Evolutionary conservation across 352 stramenopile genomes (phyloP).

Genomic region (Blastocystis sp.): DNA sequence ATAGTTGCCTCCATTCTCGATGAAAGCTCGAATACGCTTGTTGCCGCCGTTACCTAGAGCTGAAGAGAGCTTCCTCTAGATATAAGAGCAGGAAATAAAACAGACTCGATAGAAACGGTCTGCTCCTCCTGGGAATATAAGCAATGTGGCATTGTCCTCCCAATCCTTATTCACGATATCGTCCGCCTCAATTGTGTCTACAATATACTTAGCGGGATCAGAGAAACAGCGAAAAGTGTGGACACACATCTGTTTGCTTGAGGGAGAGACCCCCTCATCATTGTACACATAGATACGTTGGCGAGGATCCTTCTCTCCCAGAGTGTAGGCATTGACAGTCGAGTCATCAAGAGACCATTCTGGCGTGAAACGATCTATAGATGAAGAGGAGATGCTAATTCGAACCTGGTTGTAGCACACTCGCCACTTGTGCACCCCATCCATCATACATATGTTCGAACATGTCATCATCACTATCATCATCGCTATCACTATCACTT

Average conservation of each 20-base stretch:
- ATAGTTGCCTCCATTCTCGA: constrained; percentile 67
- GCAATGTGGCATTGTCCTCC: constrained; percentile 44
- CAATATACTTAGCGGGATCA: constrained; percentile 61
- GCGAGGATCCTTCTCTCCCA: constrained; percentile 66
- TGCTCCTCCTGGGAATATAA: constrained; percentile 60
- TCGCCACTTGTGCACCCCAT: constrained; percentile 41
- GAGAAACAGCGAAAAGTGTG: constrained; percentile 54
- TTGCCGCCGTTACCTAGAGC: constrained; percentile 36
- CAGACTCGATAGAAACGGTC: constrained; percentile 37
- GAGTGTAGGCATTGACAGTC: constrained; percentile 44
- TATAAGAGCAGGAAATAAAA: not conserved
- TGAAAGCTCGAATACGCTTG: constrained; percentile 40
- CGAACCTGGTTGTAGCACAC: not conserved
- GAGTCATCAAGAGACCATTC: constrained; percentile 44
- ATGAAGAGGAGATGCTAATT: too few species aligned
- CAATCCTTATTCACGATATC: constrained; percentile 66
- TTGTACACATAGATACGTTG: constrained; percentile 66
- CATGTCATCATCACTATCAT: constrained; percentile 36
- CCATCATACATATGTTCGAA: constrained; percentile 63
- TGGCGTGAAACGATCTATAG: constrained; percentile 16
- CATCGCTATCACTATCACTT: not conserved
- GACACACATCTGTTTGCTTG: constrained; percentile 61
- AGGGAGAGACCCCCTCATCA: constrained; percentile 41
- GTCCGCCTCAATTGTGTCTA: constrained; percentile 63
- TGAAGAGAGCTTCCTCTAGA: constrained; percentile 31